phyloP scores from a whole-genome alignment of 768 basidiomycete genomes.

The Exsudoporus frostii region DNA sequence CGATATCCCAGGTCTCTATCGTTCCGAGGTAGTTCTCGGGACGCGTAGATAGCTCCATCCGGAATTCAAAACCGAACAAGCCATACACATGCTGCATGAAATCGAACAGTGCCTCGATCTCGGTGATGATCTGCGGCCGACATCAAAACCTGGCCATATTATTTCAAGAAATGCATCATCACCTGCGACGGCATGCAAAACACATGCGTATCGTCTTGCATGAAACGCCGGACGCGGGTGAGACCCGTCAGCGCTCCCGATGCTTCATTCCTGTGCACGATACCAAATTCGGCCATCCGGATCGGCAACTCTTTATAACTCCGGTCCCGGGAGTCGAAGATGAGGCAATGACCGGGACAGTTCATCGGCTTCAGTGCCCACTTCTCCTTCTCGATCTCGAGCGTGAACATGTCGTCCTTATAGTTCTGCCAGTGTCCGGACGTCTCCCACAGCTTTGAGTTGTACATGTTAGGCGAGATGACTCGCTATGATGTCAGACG shows the following conservation, averaged over 20 bases:
- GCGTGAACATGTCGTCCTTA: slow-evolving; percentile 94
- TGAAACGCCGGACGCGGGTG: slow-evolving; percentile 90
- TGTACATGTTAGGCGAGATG: slow-evolving; percentile 97
- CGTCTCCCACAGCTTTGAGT: slow-evolving; percentile 95
- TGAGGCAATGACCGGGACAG: slow-evolving; percentile 94
- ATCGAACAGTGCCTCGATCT: slow-evolving; percentile 85
- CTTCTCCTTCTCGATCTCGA: slow-evolving; percentile 93
- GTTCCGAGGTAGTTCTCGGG: slow-evolving; percentile 92
- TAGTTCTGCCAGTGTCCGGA: slow-evolving; percentile 99
- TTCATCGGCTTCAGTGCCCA: slow-evolving; percentile 99
- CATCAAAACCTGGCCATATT: background rate
- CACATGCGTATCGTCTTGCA: slow-evolving; percentile 97
- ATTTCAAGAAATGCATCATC: slow-evolving; percentile 7
- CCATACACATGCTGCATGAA: slow-evolving; percentile 95
- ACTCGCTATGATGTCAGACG: slow-evolving; percentile 45
- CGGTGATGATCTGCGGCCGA: slow-evolving; percentile 67
- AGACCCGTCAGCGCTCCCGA: slow-evolving; percentile 91
- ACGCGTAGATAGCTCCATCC: slow-evolving; percentile 90
- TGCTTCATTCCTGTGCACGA: slow-evolving; percentile 95
- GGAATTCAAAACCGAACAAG: slow-evolving; percentile 91
- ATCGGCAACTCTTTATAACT: slow-evolving; percentile 95
- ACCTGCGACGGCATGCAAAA: slow-evolving; percentile 96
- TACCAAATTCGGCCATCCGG: slow-evolving; percentile 98
- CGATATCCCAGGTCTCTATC: slow-evolving; percentile 86
- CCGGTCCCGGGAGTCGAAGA: slow-evolving; percentile 92